Evolutionary conservation across 352 stramenopile genomes (phyloP).

Genomic region (Thalassiosira pacifica): DNA sequence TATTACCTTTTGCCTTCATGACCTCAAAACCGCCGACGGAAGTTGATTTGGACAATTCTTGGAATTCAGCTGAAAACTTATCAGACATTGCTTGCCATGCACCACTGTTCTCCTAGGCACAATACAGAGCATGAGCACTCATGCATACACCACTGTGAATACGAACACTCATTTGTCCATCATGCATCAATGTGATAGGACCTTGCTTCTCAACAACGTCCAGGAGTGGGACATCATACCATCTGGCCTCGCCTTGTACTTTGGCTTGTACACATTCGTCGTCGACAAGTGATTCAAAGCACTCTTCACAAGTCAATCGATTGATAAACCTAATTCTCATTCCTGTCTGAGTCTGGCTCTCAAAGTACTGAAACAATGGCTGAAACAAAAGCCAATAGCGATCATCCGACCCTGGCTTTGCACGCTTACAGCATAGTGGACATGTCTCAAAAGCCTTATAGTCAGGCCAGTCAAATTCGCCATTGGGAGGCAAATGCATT

Average conservation of each 20-base stretch:
- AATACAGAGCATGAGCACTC: slow-evolving; percentile 71
- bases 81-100: slow-evolving; percentile 74
- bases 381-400: slow-evolving; percentile 68
- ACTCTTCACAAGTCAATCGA: slow-evolving; percentile 71
- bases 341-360: slow-evolving; percentile 47
- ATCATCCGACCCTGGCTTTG: slow-evolving; percentile 69
- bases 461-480: slow-evolving; percentile 76
- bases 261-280: background rate
- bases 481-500: slow-evolving; percentile 71
- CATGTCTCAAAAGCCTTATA: slow-evolving; percentile 63
- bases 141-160: slow-evolving; percentile 49
- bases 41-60: background rate
- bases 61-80: slow-evolving; percentile 41
- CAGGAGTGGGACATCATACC: slow-evolving; percentile 46
- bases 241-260: background rate
- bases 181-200: slow-evolving; percentile 40
- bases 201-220: slow-evolving; percentile 54
- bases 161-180: background rate
- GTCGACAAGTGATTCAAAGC: slow-evolving; percentile 60
- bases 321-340: slow-evolving; percentile 67
- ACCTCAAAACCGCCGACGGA: slow-evolving; percentile 20
- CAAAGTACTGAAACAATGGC: background rate
- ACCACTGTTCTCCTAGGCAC: slow-evolving; percentile 71
- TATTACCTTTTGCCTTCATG: slow-evolving; percentile 16
- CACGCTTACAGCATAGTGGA: slow-evolving; percentile 56